Conservation (phyloP, 2,329 filamentous ascomycete genomes). For the Teratosphaeria destructans region DNA sequence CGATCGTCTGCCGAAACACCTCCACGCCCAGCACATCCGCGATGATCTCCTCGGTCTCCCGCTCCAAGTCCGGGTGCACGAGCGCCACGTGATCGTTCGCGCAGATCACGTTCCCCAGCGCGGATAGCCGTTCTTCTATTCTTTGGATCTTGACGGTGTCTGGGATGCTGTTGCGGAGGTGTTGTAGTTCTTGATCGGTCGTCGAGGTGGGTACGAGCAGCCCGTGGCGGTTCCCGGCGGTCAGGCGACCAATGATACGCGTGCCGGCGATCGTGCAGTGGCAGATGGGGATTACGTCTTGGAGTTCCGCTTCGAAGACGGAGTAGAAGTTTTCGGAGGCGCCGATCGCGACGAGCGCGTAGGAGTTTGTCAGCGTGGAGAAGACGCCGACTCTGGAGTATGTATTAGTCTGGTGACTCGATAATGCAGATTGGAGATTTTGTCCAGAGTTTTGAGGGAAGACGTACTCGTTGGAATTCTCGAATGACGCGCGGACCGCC, state of each 20-base stretch:
- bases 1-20: conserved; percentile 87
- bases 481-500: conserved; percentile 56
- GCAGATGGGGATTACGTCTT: conserved; percentile 94
- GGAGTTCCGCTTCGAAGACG: conserved; percentile 94
- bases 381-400: conserved; percentile 71
- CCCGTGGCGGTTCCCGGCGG: conserved; percentile 91
- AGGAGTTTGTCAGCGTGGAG: conserved; percentile 91
- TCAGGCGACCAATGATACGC: conserved; percentile 89
- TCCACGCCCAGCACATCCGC: conserved; percentile 85
- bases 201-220: conserved; percentile 92
- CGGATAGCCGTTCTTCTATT: conserved; percentile 93
- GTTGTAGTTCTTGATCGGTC: conserved; percentile 95
- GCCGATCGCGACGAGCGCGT: conserved; percentile 86
- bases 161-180: conserved; percentile 88
- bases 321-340: conserved; percentile 96
- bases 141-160: conserved; percentile 89
- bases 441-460: conserved; percentile 8
- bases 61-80: conserved; percentile 90
- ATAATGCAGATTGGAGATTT: conserved; percentile 9
- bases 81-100: conserved; percentile 95
- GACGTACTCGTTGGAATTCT: conserved; percentile 81
- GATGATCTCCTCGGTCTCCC: conserved; percentile 97
- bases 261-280: conserved; percentile 95
- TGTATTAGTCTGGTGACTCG: conserved; percentile 7
- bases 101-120: conserved; percentile 93